Conservation (phyloP, 2,329 filamentous ascomycete species). For the Pseudogymnoascus sp. region DNA sequence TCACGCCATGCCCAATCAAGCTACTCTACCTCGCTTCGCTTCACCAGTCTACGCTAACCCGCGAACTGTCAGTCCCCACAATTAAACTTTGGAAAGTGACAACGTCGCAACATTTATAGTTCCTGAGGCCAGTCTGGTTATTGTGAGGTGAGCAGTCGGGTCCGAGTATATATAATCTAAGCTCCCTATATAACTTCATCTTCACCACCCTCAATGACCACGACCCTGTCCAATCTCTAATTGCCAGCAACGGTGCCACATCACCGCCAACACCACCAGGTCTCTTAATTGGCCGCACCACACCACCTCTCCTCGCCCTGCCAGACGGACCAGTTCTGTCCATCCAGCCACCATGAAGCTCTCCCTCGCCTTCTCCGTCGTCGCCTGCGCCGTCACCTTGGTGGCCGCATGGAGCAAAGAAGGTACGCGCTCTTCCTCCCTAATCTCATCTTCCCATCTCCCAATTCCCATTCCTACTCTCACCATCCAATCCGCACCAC, state of each 20-base stretch:
- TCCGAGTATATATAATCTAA: not conserved
- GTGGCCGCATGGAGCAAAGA: conserved; percentile 32
- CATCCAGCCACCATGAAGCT: conserved; percentile 25
- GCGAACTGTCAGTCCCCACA: not conserved
- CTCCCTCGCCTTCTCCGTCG: conserved; percentile 22
- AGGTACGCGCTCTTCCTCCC: conserved; percentile 20
- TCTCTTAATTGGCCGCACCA: not conserved
- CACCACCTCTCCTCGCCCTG: not conserved
- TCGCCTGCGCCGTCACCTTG: conserved; percentile 23
- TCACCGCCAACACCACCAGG: not conserved
- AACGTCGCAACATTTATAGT: not conserved
- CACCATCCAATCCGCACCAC: not conserved
- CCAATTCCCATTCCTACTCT: conserved; percentile 11
- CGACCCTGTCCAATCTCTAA: not conserved
- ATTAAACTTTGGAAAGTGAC: conserved; percentile 1
- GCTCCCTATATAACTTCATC: not conserved
- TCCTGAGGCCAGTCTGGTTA: not conserved
- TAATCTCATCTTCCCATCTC: conserved; percentile 7
- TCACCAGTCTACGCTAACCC: not conserved
- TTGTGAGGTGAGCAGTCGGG: not conserved
- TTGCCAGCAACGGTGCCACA: not conserved
- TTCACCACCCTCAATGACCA: not conserved
- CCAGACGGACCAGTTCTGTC: not conserved
- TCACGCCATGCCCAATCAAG: not conserved
- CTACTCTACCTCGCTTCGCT: not conserved